Base-by-base conservation (phyloP, 1,284 basidiomycete genomes). In the Thecaphora frezii region DNA sequence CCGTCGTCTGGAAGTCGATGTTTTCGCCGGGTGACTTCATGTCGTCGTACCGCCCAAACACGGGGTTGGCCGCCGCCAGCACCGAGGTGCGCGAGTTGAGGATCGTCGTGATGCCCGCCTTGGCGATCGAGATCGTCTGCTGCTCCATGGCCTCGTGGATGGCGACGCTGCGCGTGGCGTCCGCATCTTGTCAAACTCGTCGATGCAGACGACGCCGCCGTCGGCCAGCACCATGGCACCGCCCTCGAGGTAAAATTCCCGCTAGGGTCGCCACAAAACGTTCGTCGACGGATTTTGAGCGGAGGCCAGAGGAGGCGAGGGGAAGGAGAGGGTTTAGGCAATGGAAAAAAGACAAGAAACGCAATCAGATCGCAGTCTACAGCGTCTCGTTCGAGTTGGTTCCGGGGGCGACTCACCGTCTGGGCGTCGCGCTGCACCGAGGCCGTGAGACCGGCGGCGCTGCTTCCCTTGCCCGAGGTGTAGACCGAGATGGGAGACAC, bases 141-240 rank as follows among this genome's bases (percentile, higher is more conserved):
- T 99, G 94, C 77, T 99, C 94, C 94, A 99, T 99, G 18, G 94
- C 96, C 82, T 98, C 96, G 81, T 98, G 96, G 60, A 98, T 98
- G 0, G 96, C 96, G 2, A 98, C 96, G 57, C 96, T 87, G 77
- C 98, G 96, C 80, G 97, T 94, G 76, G 98, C 96, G 26, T n/a
- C n/a, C 94, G 85, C 96, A 98, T 99, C 84, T 99, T 99, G 83
- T 98, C 96, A 74, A 99, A 99, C 80, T 99, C 96, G 77, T 99
- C 96, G 75, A 99, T 99, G 78, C 96, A 98, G 21, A 98, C 96
- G 16, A 98, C 93, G 25, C 96, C 96, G 4, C 91, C 93, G 77
- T 99, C 96, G 0, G 96, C 96, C 26, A 99, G 85, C 10, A 99
- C 96, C 96, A 99, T 98, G 1, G 96, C 96, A 25, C 96, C 96